These are phyloP conservation scores for Globisporangium okanoganense DNA, from an alignment of 352 stramenopile genomes.

Conservation along the genomic window DNA sequence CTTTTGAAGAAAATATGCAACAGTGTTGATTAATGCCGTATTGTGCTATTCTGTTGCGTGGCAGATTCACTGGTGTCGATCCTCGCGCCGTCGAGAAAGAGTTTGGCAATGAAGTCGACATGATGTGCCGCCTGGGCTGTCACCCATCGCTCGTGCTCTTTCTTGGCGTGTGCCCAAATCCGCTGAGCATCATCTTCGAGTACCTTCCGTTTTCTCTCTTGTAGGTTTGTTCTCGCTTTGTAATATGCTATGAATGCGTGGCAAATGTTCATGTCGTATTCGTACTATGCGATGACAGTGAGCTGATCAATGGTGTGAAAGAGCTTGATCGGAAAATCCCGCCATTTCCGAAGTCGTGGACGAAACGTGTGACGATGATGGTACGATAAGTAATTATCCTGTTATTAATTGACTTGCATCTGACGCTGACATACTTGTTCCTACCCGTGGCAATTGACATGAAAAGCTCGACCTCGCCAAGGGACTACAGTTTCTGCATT, in stretches of 20 bases:
- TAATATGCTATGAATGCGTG: background rate
- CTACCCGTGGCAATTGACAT: background rate
- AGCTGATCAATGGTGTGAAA: constrained; percentile 69
- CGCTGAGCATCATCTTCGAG: constrained; percentile 66
- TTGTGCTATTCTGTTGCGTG: background rate
- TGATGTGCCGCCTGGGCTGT: constrained; percentile 56
- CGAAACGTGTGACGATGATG: constrained; percentile 77
- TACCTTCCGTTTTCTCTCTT: constrained; percentile 79
- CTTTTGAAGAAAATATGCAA: background rate
- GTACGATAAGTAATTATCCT: constrained; percentile 18
- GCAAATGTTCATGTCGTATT: background rate
- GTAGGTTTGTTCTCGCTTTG: constrained; percentile 22
- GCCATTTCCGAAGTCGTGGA: constrained; percentile 67
- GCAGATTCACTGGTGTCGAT: constrained; percentile 53
- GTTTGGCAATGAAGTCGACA: constrained; percentile 74
- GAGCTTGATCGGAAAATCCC: constrained; percentile 53
- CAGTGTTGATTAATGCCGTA: background rate
- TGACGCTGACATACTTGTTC: background rate
- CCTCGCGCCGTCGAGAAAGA: constrained; percentile 51
- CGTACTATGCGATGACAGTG: constrained; percentile 23
- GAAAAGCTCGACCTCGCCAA: constrained; percentile 59
- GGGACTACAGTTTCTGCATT: constrained; percentile 73
- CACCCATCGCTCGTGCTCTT: constrained; percentile 73
- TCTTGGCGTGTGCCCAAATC: constrained; percentile 53
- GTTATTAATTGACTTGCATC: background rate